Evolutionary conservation across 805 yeast genomes (phyloP), one percentile per base, ranked within the genome.

Genomic region (Candida boidinii): DNA sequence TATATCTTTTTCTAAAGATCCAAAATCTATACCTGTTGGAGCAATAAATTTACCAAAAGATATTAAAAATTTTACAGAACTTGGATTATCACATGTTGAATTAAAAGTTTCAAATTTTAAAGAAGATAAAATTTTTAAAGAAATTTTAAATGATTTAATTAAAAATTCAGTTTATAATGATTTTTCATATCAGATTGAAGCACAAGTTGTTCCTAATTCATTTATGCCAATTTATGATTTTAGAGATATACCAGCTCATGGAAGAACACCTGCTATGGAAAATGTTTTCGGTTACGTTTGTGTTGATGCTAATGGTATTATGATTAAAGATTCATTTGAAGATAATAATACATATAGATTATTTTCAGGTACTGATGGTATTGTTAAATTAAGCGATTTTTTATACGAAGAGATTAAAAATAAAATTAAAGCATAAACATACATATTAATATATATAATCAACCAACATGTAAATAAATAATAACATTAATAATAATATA

Each of bases 221-320:
- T 76, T 58, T 51, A 72, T 80, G 79, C 85, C 87, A 7, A 70
- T 84, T 28, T 79, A 72, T 43, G 94, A 83, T 49, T 63, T 78
- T 39, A 64, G 92, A 37, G 71, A 66, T 29, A 66, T 73, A 1
- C 86, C 90, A 1, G 58, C 68, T 16, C 73, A 69, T 39, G 79
- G 79, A 22, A 63, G 92, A 42, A 70, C 68, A 11, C 85, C 90
- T 1, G 81, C 77, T 15, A 69, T 79, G 7, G 84, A 79, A 39
- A 81, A 79, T 43, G 73, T 76, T 2, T 62, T 75, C 32, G 94
- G 94, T 1, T 79, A 77, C 45, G 76, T 82, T 8, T 66, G 68
- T 40, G 80, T 83, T 3, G 70, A 70, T 40, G 53, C 40, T 2
- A 48, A 63, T 3, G 82, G 84, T 1, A 60, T 62, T 28, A 79